Conservation (phyloP, 2,329 filamentous ascomycete species). For the Scedosporium apiospermum region DNA sequence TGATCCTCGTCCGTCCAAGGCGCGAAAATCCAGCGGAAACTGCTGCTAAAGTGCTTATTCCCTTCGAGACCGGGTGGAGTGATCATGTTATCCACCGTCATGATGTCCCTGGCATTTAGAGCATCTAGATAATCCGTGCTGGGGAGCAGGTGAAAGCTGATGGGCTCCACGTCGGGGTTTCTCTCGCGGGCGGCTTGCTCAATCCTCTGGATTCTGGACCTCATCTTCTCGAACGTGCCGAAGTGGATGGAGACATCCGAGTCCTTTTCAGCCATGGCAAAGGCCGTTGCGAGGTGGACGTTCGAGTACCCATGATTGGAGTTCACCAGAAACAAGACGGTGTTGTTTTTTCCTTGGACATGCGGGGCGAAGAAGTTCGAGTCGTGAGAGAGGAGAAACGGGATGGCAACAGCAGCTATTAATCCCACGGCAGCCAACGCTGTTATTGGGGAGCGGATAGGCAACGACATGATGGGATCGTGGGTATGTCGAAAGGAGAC, state of each 20-base stretch:
- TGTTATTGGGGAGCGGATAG: too few relatives aligned
- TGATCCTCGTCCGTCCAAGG: slow-evolving; percentile 23
- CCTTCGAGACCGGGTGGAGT: slow-evolving; percentile 13
- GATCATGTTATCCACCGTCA: slow-evolving; percentile 11
- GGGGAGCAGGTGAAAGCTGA: slow-evolving; percentile 17
- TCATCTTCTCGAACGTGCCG: slow-evolving; percentile 19
- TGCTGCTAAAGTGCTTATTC: slow-evolving; percentile 7
- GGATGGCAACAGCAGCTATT: neutral
- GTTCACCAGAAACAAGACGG: slow-evolving; percentile 23
- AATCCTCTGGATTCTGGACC: neutral
- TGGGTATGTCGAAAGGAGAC: too few relatives aligned
- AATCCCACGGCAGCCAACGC: too few relatives aligned
- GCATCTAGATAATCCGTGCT: slow-evolving; percentile 13
- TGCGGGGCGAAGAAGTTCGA: neutral
- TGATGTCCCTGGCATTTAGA: slow-evolving; percentile 2
- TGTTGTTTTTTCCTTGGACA: slow-evolving; percentile 16
- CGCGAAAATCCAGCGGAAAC: slow-evolving; percentile 13
- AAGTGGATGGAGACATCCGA: slow-evolving; percentile 23
- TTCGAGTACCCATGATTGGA: slow-evolving; percentile 24
- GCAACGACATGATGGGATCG: too few relatives aligned
- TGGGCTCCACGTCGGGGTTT: slow-evolving; percentile 11
- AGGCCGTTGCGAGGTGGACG: slow-evolving; percentile 24
- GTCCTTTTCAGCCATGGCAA: slow-evolving; percentile 21
- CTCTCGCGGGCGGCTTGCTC: neutral
- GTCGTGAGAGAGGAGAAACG: neutral